Percentiles rank a stretch among this genome's conserved stretches.
Conservation (phyloP, 2,329 filamentous ascomycete species). For the Paecilomyces variotii region DNA sequence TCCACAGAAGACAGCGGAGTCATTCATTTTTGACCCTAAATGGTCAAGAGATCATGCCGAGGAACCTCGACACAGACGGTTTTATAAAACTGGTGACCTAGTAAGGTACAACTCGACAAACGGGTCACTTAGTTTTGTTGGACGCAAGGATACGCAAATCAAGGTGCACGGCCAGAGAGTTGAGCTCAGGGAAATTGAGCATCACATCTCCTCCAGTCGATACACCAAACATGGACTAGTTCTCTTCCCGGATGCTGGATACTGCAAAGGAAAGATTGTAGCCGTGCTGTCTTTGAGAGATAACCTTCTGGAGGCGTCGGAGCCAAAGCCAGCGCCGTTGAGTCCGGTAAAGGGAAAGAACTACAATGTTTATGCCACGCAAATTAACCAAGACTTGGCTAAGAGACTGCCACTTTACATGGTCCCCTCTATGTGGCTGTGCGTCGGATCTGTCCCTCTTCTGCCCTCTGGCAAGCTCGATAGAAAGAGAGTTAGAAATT, state of each 20-base stretch:
- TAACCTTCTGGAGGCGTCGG: neutral
- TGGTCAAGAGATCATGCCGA: constrained; percentile 41
- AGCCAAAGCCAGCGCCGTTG: constrained; percentile 8
- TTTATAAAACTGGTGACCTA: constrained; percentile 36
- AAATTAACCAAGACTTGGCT: constrained; percentile 21
- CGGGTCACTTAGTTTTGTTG: constrained; percentile 37
- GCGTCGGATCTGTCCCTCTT: constrained; percentile 37
- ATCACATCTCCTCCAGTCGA: constrained; percentile 23
- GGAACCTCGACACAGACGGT: constrained; percentile 16
- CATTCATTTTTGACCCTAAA: constrained; percentile 49
- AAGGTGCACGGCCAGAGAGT: constrained; percentile 60
- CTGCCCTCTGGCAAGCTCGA: constrained; percentile 41
- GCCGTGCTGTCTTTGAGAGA: constrained; percentile 24
- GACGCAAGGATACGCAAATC: constrained; percentile 60
- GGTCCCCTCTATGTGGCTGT: constrained; percentile 40
- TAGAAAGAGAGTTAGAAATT: constrained; percentile 29
- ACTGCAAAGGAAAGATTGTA: constrained; percentile 23
- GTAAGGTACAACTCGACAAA: constrained; percentile 29
- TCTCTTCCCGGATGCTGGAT: constrained; percentile 27
- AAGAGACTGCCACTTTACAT: constrained; percentile 38
- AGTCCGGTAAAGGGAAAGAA: constrained; percentile 15
- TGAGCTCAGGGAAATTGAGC: constrained; percentile 49
- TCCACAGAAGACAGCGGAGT: constrained; percentile 47
- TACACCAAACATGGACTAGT: constrained; percentile 28
- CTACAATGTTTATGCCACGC: constrained; percentile 14